A percentile compares a stretch with the other conserved stretches of the same genome.
Conservation (phyloP, 177 flowering plant genomes). For the Telopea speciosissima region DNA sequence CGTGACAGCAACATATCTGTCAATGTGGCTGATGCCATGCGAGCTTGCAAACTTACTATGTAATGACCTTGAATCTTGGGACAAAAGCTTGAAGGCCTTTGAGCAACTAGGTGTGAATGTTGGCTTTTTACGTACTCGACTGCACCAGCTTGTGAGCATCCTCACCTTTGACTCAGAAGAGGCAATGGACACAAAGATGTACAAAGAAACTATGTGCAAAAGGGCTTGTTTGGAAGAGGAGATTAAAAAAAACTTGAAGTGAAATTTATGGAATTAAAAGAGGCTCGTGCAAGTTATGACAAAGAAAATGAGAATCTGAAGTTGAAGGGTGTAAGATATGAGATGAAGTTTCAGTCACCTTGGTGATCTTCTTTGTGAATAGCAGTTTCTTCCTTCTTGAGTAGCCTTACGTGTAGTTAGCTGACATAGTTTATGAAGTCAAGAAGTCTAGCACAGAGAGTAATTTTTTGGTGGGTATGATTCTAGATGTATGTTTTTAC, state of each 20-base stretch:
- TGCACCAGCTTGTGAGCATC: conserved; percentile 25
- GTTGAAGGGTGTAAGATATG: conserved; percentile 30
- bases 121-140: conserved; percentile 38
- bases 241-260: conserved; percentile 34
- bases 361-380: conserved; percentile 27
- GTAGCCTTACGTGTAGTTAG: too few species aligned
- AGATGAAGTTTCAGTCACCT: conserved; percentile 35
- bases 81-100: conserved; percentile 40
- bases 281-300: too few species aligned
- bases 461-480: too few species aligned
- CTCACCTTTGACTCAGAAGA: conserved; percentile 44
- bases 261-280: too few species aligned
- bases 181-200: conserved; percentile 27
- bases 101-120: too few species aligned
- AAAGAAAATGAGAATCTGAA: conserved; percentile 27
- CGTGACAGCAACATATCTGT: conserved; percentile 29
- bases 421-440: too few species aligned
- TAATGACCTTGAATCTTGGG: conserved; percentile 39
- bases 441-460: too few species aligned
- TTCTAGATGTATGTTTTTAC: too few species aligned
- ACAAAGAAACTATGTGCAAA: conserved; percentile 29
- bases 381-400: too few species aligned
- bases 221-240: conserved; percentile 19
- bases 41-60: conserved; percentile 37
- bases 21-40: conserved; percentile 47